Conservation (phyloP, 139 green algal genomes). For the Coccomyxa sp. region DNA sequence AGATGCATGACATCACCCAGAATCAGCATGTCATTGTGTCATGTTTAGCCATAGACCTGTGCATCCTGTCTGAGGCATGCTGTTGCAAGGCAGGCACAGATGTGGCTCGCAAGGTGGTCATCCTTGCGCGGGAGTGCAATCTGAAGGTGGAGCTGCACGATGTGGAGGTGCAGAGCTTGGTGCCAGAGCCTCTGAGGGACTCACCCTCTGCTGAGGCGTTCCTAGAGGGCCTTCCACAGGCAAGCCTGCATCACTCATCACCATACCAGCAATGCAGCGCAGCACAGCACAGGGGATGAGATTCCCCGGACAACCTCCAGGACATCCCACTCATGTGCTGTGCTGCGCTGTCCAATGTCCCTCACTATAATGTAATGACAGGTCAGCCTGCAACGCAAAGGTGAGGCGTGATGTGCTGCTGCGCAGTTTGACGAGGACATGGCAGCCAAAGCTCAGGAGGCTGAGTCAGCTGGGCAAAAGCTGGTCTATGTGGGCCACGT, state of each 20-base stretch:
- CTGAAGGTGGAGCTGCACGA: conserved; percentile 63
- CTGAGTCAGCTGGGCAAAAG: conserved; percentile 61
- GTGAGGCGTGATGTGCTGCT: background rate
- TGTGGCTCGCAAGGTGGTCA: conserved; percentile 82
- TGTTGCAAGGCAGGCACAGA: conserved; percentile 60
- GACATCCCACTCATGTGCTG: background rate
- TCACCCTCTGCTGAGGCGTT: conserved; percentile 46
- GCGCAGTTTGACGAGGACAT: conserved; percentile 82
- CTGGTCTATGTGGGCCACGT: conserved; percentile 88
- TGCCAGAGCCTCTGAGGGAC: conserved; percentile 57
- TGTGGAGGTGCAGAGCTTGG: conserved; percentile 76
- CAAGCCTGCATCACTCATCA: conserved; percentile 10
- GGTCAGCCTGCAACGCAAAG: too few relatives aligned
- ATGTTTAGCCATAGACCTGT: too few relatives aligned
- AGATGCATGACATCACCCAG: too few relatives aligned
- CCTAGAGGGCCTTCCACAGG: conserved; percentile 72
- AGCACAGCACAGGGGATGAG: background rate
- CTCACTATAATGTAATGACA: too few relatives aligned
- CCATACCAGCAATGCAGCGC: background rate
- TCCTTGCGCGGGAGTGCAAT: conserved; percentile 84
- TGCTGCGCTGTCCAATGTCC: too few relatives aligned
- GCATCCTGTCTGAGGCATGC: too few relatives aligned
- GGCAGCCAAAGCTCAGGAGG: conserved; percentile 44
- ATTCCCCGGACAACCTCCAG: background rate
- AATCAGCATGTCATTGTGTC: too few relatives aligned